These are phyloP conservation scores for Golubevia sp. DNA, from an alignment of 1,284 basidiomycete genomes.

Conservation along the genomic window DNA sequence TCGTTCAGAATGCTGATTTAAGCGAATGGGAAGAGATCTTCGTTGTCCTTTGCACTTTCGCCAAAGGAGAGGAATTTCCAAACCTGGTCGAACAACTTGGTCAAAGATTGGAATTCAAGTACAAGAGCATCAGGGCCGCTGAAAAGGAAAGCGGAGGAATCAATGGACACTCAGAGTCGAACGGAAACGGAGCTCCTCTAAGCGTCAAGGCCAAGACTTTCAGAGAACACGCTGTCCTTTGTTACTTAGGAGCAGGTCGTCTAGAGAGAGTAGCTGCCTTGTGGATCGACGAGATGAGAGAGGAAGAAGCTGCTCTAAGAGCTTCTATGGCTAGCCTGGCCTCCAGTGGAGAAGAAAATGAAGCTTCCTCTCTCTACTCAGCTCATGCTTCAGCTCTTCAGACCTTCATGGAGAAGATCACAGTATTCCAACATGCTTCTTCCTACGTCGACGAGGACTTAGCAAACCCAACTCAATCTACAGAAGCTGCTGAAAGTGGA, in stretches of 20 bases:
- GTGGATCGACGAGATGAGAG: constrained; percentile 87
- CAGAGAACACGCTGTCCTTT: no score
- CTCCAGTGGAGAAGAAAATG: no score
- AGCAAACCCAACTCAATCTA: constrained; percentile 63
- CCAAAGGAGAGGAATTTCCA: constrained; percentile 80
- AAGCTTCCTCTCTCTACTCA: constrained; percentile 67
- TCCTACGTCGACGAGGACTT: constrained; percentile 85
- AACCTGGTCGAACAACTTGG: constrained; percentile 89
- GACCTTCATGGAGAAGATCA: constrained; percentile 94
- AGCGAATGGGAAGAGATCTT: constrained; percentile 97
- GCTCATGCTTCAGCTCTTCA: constrained; percentile 87
- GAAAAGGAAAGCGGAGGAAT: constrained; percentile 7
- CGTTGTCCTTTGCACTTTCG: constrained; percentile 94
- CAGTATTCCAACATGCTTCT: constrained; percentile 87
- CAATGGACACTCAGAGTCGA: constrained; percentile 2
- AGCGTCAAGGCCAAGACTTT: no score
- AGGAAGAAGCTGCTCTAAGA: constrained; percentile 71
- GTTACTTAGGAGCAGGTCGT: constrained; percentile 78
- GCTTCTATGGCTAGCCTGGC: no score
- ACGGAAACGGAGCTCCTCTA: not conserved
- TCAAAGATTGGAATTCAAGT: constrained; percentile 83
- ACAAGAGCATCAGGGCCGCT: constrained; percentile 68
- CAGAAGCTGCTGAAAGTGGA: constrained; percentile 65
- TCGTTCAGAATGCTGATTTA: constrained; percentile 93
- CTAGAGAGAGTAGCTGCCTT: constrained; percentile 87